These are phyloP conservation scores for Penicillium sp. DNA, from an alignment of 2,329 filamentous ascomycete species.

Conservation along the genomic window DNA sequence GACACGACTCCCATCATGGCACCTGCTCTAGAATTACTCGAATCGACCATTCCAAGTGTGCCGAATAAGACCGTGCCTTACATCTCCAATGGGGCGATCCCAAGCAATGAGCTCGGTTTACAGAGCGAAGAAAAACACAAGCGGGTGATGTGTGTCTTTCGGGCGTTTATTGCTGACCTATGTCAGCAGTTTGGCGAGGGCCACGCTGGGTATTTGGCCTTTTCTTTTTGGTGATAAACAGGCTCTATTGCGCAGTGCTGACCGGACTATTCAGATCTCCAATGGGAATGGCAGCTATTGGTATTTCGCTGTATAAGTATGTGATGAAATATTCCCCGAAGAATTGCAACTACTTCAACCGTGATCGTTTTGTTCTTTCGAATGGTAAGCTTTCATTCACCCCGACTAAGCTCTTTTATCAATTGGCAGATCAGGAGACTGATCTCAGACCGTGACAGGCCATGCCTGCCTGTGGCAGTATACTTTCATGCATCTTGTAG, in stretches of 20 bases:
- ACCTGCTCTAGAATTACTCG: constrained; percentile 18
- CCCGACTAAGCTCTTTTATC: too few species aligned
- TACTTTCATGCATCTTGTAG: constrained; percentile 32
- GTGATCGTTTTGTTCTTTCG: constrained; percentile 48
- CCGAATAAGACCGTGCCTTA: constrained; percentile 7
- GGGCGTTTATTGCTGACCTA: constrained; percentile 63
- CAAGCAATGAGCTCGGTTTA: neutral
- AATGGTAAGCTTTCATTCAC: constrained; percentile 33
- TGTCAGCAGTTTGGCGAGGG: constrained; percentile 68
- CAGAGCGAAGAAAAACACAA: constrained; percentile 32
- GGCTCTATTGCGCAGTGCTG: constrained; percentile 9
- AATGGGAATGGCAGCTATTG: constrained; percentile 61
- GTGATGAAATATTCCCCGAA: constrained; percentile 56
- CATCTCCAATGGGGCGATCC: constrained; percentile 1
- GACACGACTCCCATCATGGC: constrained; percentile 5
- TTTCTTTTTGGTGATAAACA: neutral
- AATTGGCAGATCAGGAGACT: constrained; percentile 23
- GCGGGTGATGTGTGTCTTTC: constrained; percentile 58
- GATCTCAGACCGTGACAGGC: constrained; percentile 24
- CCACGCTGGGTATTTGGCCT: constrained; percentile 57
- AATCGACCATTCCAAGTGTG: constrained; percentile 4
- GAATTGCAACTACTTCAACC: constrained; percentile 45
- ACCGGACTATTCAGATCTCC: constrained; percentile 38
- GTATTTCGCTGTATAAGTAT: constrained; percentile 63
- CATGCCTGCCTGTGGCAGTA: constrained; percentile 37